Base-by-base conservation (phyloP, 768 basidiomycete genomes). In the Trametes cingulata region DNA sequence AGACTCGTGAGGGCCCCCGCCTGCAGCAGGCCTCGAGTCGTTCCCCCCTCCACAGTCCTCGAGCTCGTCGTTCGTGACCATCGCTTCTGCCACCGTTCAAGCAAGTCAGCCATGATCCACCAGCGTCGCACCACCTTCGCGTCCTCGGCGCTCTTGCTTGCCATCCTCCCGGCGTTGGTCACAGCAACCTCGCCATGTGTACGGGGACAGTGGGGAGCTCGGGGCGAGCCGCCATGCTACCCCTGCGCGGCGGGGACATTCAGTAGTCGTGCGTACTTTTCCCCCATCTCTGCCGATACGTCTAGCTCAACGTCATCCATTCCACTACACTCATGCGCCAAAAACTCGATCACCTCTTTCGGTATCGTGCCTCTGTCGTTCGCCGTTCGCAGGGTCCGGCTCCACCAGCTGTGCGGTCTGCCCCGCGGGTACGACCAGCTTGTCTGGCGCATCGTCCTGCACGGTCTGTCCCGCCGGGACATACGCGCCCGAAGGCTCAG, bases 371-470 rank as follows among this genome's bases (percentile, higher is more conserved):
- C 3, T 7, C 17, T 19, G 42, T 9, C 20, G 4, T 6, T 20
- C 19, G 20, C 19, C 6, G 9, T 13, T 4, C 4, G n/a, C 20
- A 43, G 46, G 9, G 14, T 25, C 25, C 24, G 24, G 20, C 24
- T 13, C 14, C 24, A 27, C 14, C 46, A 24, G 6, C 46, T 47
- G 46, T 24, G 7, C 25, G 46, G 24, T 27, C 25, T 68, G 67
- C 40, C 42, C 42, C 14, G 36, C 56, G 2, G 67, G 67, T n/a
- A 52, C 42, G 15, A 61, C 59, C 55, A 65, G 64, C 52, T 15
- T 27, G 0, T 43, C 47, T 2, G 61, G 62, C 37, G 39, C 59
- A 2, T 2, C 46, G 9, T 22, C 46, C 22, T 62, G 55, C 56
- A 35, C 29, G 9, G 10, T 12, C 14, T 57, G 61, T 36, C 14